Evolutionary conservation across 2,329 filamentous ascomycete species (phyloP).

Genomic region (Lomentospora prolificans): DNA sequence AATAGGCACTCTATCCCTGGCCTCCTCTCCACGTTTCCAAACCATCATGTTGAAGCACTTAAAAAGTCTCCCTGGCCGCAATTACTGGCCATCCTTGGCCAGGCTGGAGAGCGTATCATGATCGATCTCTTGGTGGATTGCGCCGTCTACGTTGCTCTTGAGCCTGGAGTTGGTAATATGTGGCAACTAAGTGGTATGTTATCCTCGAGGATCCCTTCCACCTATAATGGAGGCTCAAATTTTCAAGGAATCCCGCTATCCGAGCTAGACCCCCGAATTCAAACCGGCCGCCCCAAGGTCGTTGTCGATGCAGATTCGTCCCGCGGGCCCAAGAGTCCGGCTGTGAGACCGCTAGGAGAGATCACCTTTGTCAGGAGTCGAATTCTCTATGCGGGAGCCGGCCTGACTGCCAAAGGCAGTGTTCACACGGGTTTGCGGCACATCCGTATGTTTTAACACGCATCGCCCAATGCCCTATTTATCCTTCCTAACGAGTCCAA

Average conservation of each 20-base stretch:
- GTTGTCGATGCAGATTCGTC: not conserved
- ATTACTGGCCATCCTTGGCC: conserved; percentile 63
- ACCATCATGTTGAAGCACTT: conserved; percentile 59
- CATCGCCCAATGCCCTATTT: not conserved
- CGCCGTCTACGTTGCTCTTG: conserved; percentile 60
- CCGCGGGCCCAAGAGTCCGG: not conserved
- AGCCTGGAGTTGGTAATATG: conserved; percentile 53
- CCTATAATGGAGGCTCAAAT: not conserved
- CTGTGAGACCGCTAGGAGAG: conserved; percentile 32
- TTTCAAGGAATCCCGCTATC: conserved; percentile 38
- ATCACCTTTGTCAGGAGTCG: conserved; percentile 72
- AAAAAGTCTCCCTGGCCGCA: conserved; percentile 66
- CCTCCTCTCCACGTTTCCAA: conserved; percentile 53
- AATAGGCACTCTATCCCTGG: conserved; percentile 48
- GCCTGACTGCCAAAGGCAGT: conserved; percentile 55
- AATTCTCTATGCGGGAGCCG: conserved; percentile 75
- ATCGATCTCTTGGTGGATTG: conserved; percentile 66
- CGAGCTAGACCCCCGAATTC: conserved; percentile 26
- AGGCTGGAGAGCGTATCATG: conserved; percentile 67
- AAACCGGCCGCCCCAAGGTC: not conserved
- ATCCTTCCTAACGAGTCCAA: not conserved
- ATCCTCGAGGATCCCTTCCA: not conserved
- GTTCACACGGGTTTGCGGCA: conserved; percentile 69
- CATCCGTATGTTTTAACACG: conserved; percentile 55
- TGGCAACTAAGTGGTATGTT: conserved; percentile 67